phyloP scores from a whole-genome alignment of 2,329 filamentous ascomycete genomes.

The Aureobasidium sp. region DNA sequence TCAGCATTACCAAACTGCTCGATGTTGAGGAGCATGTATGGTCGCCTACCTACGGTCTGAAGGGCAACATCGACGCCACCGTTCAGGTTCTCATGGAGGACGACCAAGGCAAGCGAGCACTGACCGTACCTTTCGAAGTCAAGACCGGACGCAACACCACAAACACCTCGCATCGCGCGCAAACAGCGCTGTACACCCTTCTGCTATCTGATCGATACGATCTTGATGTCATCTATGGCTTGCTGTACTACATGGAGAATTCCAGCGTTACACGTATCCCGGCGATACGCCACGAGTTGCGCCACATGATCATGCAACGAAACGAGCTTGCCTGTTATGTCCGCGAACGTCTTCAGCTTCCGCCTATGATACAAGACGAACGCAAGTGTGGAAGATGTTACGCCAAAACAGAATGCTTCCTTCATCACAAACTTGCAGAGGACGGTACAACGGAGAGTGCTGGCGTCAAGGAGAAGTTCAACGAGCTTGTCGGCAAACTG shows the following conservation, averaged over 20 bases:
- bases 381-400: constrained; percentile 83
- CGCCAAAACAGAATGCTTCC: constrained; percentile 82
- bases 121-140: constrained; percentile 89
- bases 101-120: constrained; percentile 52
- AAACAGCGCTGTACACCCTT: constrained; percentile 90
- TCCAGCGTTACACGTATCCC: constrained; percentile 81
- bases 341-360: constrained; percentile 72
- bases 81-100: constrained; percentile 80
- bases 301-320: constrained; percentile 94
- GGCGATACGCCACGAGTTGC: constrained; percentile 76
- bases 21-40: constrained; percentile 97
- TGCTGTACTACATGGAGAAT: constrained; percentile 92
- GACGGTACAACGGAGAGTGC: constrained; percentile 74
- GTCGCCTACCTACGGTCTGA: constrained; percentile 95
- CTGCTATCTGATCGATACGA: constrained; percentile 92
- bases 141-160: constrained; percentile 82
- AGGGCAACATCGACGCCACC: constrained; percentile 96
- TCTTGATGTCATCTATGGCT: constrained; percentile 79
- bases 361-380: constrained; percentile 76
- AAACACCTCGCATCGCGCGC: constrained; percentile 77
- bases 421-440: constrained; percentile 87
- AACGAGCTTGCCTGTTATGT: constrained; percentile 84
- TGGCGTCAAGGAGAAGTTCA: constrained; percentile 73
- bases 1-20: constrained; percentile 88
- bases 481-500: constrained; percentile 57